Percentiles rank a stretch among this genome's conserved stretches.
phyloP scores from a whole-genome alignment of 176 grass and related monocot species.

The Oryza coarctata region DNA sequence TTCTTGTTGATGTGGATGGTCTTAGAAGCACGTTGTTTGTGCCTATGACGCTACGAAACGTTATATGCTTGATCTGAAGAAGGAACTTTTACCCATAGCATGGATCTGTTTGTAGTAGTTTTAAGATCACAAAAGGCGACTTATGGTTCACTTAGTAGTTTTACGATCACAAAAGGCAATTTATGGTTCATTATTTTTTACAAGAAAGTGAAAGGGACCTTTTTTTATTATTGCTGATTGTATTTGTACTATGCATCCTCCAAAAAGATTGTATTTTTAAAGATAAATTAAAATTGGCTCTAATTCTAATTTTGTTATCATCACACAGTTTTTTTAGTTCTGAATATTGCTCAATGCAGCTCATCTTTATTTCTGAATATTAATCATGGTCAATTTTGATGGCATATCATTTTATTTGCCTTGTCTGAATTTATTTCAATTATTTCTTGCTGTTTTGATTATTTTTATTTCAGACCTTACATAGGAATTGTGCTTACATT shows the following conservation, averaged over 20 bases:
- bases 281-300: not conserved
- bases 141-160: slow-evolving; percentile 1
- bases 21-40: not conserved
- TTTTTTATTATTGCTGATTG: slow-evolving; percentile 17
- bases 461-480: not conserved
- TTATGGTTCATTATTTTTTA: not conserved
- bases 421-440: not conserved
- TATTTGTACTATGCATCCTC: not conserved
- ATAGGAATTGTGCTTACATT: not conserved
- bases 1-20: slow-evolving; percentile 9
- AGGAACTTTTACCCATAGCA: not conserved
- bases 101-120: not conserved
- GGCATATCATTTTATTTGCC: not conserved
- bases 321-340: slow-evolving; percentile 23
- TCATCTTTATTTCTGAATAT: not conserved
- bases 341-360: not conserved
- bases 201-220: not conserved
- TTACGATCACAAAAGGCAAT: not conserved
- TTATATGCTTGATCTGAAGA: not conserved
- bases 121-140: not conserved
- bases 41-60: not conserved
- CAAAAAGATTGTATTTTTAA: slow-evolving; percentile 8
- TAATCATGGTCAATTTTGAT: not conserved
- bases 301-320: not conserved
- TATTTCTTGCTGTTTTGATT: not conserved